phyloP scores from a whole-genome alignment of 2,329 filamentous ascomycete species.

The Fusarium proliferatum region DNA sequence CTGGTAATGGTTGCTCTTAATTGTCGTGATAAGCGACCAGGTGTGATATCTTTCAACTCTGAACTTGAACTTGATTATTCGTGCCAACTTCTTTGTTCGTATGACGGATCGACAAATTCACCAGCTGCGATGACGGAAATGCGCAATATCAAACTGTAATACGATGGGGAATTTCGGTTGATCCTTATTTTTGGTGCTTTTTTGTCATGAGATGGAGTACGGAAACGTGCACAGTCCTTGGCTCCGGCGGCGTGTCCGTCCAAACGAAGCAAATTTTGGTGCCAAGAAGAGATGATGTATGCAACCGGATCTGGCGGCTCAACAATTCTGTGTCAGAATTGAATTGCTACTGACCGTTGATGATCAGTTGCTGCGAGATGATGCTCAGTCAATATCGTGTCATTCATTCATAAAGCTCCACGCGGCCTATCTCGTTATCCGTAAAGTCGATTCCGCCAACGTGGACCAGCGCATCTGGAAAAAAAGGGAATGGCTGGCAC shows the following conservation, averaged over 20 bases:
- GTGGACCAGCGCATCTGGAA: constrained; percentile 13
- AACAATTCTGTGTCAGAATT: constrained; percentile 7
- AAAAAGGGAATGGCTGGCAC: constrained; percentile 7
- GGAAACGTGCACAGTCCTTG: constrained; percentile 28
- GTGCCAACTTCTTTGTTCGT: neutral
- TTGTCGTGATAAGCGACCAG: constrained; percentile 8
- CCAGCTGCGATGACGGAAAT: neutral
- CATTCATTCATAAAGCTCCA: constrained; percentile 16
- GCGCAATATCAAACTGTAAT: constrained; percentile 3
- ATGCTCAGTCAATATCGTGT: constrained; percentile 1
- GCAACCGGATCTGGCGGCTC: constrained; percentile 43
- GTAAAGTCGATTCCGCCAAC: constrained; percentile 7
- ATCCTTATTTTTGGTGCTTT: constrained; percentile 35
- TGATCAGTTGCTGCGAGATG: constrained; percentile 3
- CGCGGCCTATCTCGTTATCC: constrained; percentile 1
- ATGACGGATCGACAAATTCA: constrained; percentile 10
- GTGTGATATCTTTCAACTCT: constrained; percentile 1
- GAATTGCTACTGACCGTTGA: constrained; percentile 1
- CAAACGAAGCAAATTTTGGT: constrained; percentile 29
- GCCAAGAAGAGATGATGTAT: constrained; percentile 41
- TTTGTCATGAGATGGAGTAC: neutral
- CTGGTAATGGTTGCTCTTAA: neutral
- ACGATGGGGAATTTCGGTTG: constrained; percentile 32
- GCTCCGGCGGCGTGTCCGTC: constrained; percentile 40
- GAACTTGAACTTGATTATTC: constrained; percentile 15